Base-by-base conservation (phyloP, 768 basidiomycete species). In the Lenzites betulinus region DNA sequence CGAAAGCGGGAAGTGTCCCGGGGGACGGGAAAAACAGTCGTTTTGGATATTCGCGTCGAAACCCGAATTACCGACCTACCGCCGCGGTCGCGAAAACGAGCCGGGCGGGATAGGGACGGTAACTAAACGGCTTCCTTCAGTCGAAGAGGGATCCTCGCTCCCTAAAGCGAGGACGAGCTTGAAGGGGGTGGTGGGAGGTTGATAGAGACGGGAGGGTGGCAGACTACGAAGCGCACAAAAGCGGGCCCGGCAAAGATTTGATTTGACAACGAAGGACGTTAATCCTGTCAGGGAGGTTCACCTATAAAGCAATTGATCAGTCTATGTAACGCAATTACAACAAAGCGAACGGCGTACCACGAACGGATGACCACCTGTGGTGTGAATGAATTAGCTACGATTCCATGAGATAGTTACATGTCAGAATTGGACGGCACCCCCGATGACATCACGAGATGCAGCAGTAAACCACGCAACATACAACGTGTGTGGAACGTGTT, bases 271-370 rank as follows among this genome's bases (percentile, higher is more conserved):
- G 30, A 38, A 25, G 51, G 59, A 52, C 47, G 26, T 50, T 50
- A 62, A 72, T 67, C 73, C 68, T 83, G 83, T 88, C 79, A 90
- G 77, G 90, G 89, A 76, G 90, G 90, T 85, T 91, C 88, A 70
- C 89, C 89, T 92, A 64, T n/a, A 12, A 35, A 74, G 64, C 16
- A 28, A 49, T 4, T 30, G 23, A 3, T 25, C 28, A 13, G 28
- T 11, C 20, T 15, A 49, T 25, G 7, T 20, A 7, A 51, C 51
- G 26, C 30, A 36, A 16, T 18, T 13, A 20, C 18, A 26, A 30
- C 23, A 23, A 23, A 46, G 35, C 5, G 25, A 13, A 41, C 65
- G 55, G 55, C 83, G 57, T 54, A 88, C 90, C 89, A 82, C 89
- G 79, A 71, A 91, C 83, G 62, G 86, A 87, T 73, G 86, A 84